Percentiles rank a stretch among this genome's conserved stretches.
Evolutionary conservation across 2,329 filamentous ascomycete genomes (phyloP).

Genomic region (Penicillium thymicola): DNA sequence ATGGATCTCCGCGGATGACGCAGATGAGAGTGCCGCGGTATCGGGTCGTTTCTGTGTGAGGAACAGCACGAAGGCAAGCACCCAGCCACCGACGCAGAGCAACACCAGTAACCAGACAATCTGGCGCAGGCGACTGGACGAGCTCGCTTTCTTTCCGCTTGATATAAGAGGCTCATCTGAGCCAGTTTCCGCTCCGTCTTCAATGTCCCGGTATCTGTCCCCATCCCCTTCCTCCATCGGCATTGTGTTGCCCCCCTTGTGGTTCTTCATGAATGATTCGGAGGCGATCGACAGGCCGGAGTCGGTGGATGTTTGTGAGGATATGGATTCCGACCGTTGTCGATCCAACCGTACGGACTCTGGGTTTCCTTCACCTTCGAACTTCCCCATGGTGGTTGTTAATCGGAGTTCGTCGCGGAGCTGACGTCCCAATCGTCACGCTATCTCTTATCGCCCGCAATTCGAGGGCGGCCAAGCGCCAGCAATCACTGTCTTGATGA

Average conservation of each 20-base stretch:
- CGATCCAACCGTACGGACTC: constrained; percentile 30
- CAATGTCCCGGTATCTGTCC: constrained; percentile 35
- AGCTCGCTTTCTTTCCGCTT: constrained; percentile 21
- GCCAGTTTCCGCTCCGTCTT: constrained; percentile 30
- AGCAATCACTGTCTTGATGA: background rate
- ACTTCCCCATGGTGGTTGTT: constrained; percentile 25
- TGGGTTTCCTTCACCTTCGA: constrained; percentile 20
- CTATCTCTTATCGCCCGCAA: constrained; percentile 17
- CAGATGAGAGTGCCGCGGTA: constrained; percentile 27
- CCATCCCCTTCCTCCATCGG: constrained; percentile 8
- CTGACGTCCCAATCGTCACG: constrained; percentile 11
- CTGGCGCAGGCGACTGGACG: constrained; percentile 33
- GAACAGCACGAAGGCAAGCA: constrained; percentile 45
- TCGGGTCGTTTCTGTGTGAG: constrained; percentile 36
- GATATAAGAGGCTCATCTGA: constrained; percentile 27
- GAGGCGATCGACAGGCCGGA: constrained; percentile 36
- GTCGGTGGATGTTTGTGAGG: constrained; percentile 32
- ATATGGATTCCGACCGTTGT: constrained; percentile 23
- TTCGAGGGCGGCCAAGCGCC: background rate
- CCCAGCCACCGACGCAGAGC: constrained; percentile 46
- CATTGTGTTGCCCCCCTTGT: constrained; percentile 18
- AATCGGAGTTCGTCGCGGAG: constrained; percentile 4
- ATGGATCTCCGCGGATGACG: constrained; percentile 20
- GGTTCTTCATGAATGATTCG: constrained; percentile 27
- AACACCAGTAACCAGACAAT: constrained; percentile 41